Base-by-base conservation (phyloP, 148 eudicot species). In the Fagopyrum homotropicum region DNA sequence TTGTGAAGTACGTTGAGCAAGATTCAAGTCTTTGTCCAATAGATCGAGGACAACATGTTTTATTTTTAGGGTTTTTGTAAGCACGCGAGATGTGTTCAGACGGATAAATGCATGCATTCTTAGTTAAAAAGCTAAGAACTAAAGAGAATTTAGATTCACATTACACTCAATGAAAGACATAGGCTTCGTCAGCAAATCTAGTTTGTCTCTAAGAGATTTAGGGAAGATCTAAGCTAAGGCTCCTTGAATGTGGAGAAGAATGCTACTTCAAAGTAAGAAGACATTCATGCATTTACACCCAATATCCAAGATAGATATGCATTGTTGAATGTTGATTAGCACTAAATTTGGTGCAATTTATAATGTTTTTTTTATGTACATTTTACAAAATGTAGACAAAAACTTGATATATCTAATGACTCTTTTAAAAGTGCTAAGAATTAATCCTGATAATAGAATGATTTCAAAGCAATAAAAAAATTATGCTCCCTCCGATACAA, bases 291-390 rank as follows among this genome's bases (percentile, higher is more conserved):
- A 66, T 54, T 35, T 69, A 49, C 54, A 57, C 7, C 75, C 72
- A 69, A 64, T 73, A 78, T 48, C 71, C 60, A 69, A 56, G 77
- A 30, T 75, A 55, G 63, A 69, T 59, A 70, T 59, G 71, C 47
- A 15, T 12, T 66, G 71, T 66, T 43, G 46, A 40, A 12, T 66
- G 71, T 66, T 43, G 46, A 40, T 40, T 35, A 29, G 45, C 35
- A 29, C 44, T 43, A 0, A 63, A 9, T 29, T 30, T 63, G 45
- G 44, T 63, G 45, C 44, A 63, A 63, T 61, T 29, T 61, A 61
- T 61, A 2, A 61, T 57, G 8, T 61, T 35, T 35, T 35, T 35
- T 35, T 35, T 35, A 2, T 35, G 40, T 35, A 22, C 0, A 22
- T 22, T 22, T 22, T 22, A 22, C 26, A 22, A 22, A 22, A 22